Evolutionary conservation across 768 basidiomycete species (phyloP).

Genomic region (Lactifluus volemus): DNA sequence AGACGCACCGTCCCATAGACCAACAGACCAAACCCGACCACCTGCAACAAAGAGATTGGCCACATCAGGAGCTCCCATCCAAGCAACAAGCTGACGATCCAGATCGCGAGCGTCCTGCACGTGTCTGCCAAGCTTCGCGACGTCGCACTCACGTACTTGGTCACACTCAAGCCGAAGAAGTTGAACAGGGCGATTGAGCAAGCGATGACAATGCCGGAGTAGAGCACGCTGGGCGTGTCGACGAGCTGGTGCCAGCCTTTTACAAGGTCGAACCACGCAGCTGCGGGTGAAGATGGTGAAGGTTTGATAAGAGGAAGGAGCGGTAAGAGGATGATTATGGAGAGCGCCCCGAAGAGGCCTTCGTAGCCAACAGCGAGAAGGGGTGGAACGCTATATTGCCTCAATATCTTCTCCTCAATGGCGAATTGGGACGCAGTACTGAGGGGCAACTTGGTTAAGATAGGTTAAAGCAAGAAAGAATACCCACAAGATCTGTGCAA

Average conservation of each 20-base stretch:
- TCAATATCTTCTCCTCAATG: conserved; percentile 94
- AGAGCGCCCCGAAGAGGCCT: conserved; percentile 82
- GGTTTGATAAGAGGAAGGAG: conserved; percentile 66
- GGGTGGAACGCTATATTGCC: conserved; percentile 76
- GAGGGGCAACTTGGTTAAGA: conserved; percentile 4
- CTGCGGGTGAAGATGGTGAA: conserved; percentile 50
- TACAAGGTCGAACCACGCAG: conserved; percentile 71
- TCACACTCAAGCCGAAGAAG: conserved; percentile 80
- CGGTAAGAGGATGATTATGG: conserved; percentile 72
- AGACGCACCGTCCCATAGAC: conserved; percentile 80
- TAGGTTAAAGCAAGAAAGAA: conserved; percentile 11
- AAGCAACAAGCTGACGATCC: conserved; percentile 80
- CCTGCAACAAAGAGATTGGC: conserved; percentile 76
- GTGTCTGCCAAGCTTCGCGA: conserved; percentile 89
- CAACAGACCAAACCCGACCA: conserved; percentile 76
- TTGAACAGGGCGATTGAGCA: conserved; percentile 50
- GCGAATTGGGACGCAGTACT: conserved; percentile 92
- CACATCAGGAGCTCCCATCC: conserved; percentile 86
- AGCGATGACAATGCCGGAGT: conserved; percentile 39
- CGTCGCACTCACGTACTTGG: conserved; percentile 88
- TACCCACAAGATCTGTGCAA: conserved; percentile 89
- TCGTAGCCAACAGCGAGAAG: conserved; percentile 92
- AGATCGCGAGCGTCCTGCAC: conserved; percentile 92
- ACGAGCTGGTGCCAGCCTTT: conserved; percentile 89
- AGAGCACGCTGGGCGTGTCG: conserved; percentile 50